These are phyloP conservation scores for Fraxinus quadrangulata DNA, from an alignment of 257 asterid species.

Conservation along the genomic window DNA sequence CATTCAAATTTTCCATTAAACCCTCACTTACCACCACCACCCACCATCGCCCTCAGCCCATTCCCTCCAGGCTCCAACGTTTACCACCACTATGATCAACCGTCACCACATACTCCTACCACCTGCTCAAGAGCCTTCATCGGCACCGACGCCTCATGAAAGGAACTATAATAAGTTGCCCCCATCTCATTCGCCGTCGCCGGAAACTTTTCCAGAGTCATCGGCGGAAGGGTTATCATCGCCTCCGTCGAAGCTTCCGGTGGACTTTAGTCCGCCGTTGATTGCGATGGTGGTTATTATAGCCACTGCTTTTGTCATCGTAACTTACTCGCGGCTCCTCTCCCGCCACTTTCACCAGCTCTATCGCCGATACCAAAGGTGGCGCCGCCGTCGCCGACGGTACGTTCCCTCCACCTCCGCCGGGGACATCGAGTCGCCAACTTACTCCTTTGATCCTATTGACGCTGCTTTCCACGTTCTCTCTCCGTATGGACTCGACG, in stretches of 20 bases:
- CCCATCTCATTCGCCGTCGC: slow-evolving; percentile 24
- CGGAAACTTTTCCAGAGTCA: slow-evolving; percentile 14
- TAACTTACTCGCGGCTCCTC: slow-evolving; percentile 86
- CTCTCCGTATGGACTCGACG: slow-evolving; percentile 91
- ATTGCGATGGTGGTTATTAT: slow-evolving; percentile 88
- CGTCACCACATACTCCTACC: slow-evolving; percentile 15
- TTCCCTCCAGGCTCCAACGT: slow-evolving; percentile 12
- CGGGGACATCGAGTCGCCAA: slow-evolving; percentile 77
- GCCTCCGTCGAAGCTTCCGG: slow-evolving; percentile 62
- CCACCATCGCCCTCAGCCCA: slow-evolving; percentile 34
- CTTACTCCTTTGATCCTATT: slow-evolving; percentile 60
- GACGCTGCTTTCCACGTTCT: slow-evolving; percentile 70
- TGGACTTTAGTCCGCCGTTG: slow-evolving; percentile 90
- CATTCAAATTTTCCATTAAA: slow-evolving; percentile 26
- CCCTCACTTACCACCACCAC: slow-evolving; percentile 37
- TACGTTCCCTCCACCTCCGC: slow-evolving; percentile 70
- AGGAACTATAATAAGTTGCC: slow-evolving; percentile 11
- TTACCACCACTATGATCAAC: slow-evolving; percentile 24
- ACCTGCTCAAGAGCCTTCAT: slow-evolving; percentile 2
- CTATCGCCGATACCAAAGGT: slow-evolving; percentile 67
- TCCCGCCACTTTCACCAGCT: slow-evolving; percentile 64
- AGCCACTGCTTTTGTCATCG: slow-evolving; percentile 78
- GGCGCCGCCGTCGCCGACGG: slow-evolving; percentile 75
- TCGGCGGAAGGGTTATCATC: slow-evolving; percentile 24
- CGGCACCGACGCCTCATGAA: slow-evolving; percentile 6